Conservation (phyloP, 1,284 basidiomycete genomes). For the Ganoderma sinense region DNA sequence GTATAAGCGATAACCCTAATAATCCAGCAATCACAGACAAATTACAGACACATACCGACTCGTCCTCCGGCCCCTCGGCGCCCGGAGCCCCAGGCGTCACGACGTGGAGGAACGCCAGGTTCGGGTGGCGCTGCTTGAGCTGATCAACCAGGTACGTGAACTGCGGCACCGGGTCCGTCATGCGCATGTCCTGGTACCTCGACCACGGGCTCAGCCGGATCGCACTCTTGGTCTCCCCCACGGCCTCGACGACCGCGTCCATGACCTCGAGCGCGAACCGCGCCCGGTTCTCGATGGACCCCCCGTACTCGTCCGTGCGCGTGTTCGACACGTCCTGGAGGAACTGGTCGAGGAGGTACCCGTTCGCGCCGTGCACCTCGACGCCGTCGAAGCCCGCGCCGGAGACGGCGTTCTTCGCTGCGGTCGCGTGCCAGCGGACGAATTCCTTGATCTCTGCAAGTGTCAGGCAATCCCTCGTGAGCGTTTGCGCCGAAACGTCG, state of each 20-base stretch:
- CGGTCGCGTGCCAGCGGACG: constrained; percentile 43
- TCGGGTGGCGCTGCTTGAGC: constrained; percentile 49
- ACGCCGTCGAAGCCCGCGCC: constrained; percentile 56
- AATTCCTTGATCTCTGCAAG: constrained; percentile 20
- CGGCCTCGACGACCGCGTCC: constrained; percentile 47
- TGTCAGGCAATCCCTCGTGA: neutral
- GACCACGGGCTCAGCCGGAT: constrained; percentile 42
- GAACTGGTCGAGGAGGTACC: constrained; percentile 52
- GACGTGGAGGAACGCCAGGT: constrained; percentile 65
- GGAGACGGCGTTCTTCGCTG: constrained; percentile 50
- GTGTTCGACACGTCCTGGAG: constrained; percentile 54
- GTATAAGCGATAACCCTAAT: neutral
- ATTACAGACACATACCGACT: constrained; percentile 2
- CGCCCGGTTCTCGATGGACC: constrained; percentile 58
- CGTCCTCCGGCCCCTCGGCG: constrained; percentile 20
- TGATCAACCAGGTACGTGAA: constrained; percentile 47
- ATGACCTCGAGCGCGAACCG: constrained; percentile 58
- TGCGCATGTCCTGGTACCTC: constrained; percentile 30
- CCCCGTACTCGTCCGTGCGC: constrained; percentile 67
- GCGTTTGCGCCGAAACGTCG: neutral
- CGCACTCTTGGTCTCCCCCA: constrained; percentile 50
- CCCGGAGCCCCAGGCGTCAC: constrained; percentile 45
- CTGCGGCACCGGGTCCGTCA: constrained; percentile 54
- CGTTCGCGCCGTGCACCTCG: constrained; percentile 42
- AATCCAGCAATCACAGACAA: no score